These are phyloP conservation scores for Mitragyna speciosa DNA, from an alignment of 257 asterid genomes.

Conservation along the genomic window DNA sequence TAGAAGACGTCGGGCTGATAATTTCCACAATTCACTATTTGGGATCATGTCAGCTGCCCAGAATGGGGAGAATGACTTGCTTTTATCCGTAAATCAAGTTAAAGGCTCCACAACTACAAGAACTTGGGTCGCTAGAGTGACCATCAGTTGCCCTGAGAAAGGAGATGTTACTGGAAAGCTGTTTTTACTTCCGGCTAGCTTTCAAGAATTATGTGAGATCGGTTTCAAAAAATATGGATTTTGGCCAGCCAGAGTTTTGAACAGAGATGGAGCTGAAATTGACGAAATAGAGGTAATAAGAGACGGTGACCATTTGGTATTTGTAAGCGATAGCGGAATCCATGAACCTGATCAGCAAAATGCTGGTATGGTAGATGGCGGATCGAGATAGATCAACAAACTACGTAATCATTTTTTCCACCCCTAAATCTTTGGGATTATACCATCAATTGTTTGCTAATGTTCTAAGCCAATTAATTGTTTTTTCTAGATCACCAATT, in stretches of 20 bases:
- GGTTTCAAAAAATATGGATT: slow-evolving; percentile 54
- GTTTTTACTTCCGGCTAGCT: slow-evolving; percentile 58
- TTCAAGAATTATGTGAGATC: slow-evolving; percentile 47
- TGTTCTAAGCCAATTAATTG: neutral
- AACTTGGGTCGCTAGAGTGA: slow-evolving; percentile 48
- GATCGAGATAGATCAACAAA: neutral
- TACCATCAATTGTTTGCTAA: neutral
- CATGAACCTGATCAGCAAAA: slow-evolving; percentile 12
- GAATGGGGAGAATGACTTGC: slow-evolving; percentile 38
- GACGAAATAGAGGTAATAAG: slow-evolving; percentile 67
- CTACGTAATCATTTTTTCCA: too few species aligned
- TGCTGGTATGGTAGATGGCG: neutral
- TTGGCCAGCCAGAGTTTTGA: slow-evolving; percentile 39
- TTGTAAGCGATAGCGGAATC: slow-evolving; percentile 33
- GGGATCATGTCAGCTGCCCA: slow-evolving; percentile 79
- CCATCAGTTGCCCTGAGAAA: slow-evolving; percentile 68
- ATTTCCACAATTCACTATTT: slow-evolving; percentile 66
- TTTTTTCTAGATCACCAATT: neutral
- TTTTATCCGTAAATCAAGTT: slow-evolving; percentile 25
- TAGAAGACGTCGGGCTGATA: slow-evolving; percentile 52
- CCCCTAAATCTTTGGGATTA: neutral
- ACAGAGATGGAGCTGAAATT: slow-evolving; percentile 58
- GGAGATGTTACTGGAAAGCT: slow-evolving; percentile 60
- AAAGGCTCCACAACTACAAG: slow-evolving; percentile 5
- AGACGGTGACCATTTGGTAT: slow-evolving; percentile 69